Conservation (phyloP, 2,329 filamentous ascomycete species). For the Talaromyces atroroseus region DNA sequence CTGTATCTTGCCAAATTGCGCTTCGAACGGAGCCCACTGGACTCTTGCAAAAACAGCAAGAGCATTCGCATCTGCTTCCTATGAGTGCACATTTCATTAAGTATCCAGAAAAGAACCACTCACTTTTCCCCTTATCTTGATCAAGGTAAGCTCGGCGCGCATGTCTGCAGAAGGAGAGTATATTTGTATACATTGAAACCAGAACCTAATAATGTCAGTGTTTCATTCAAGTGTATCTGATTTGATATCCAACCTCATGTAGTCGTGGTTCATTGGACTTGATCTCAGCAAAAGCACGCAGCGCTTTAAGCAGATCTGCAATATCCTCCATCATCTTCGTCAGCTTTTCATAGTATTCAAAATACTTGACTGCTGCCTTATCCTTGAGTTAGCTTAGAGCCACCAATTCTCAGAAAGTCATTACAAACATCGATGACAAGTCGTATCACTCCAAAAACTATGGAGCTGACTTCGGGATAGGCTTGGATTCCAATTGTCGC, state of each 20-base stretch:
- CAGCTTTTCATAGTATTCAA: constrained; percentile 14
- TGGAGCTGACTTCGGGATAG: constrained; percentile 10
- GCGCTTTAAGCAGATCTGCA: neutral
- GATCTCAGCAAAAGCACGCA: neutral
- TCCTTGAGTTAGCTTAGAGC: neutral
- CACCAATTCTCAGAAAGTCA: neutral
- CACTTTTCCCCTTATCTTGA: neutral
- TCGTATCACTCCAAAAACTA: constrained; percentile 10
- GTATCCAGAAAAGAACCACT: neutral
- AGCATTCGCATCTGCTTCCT: neutral
- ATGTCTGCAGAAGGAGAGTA: constrained; percentile 10
- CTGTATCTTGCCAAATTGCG: constrained; percentile 11
- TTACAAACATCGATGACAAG: constrained; percentile 11
- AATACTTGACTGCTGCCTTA: constrained; percentile 11
- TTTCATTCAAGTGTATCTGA: neutral
- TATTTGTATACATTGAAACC: constrained; percentile 9
- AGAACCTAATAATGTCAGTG: neutral
- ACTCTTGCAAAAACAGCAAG: constrained; percentile 6
- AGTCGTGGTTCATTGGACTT: neutral
- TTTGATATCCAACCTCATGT: neutral
- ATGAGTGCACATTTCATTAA: neutral
- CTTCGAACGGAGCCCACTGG: constrained; percentile 14
- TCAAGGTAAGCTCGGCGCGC: constrained; percentile 1
- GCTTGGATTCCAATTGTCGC: constrained; percentile 7
- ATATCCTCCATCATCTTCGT: constrained; percentile 13